Evolutionary conservation across 2,329 filamentous ascomycete species (phyloP).

Genomic region (Aspergillus sp.): DNA sequence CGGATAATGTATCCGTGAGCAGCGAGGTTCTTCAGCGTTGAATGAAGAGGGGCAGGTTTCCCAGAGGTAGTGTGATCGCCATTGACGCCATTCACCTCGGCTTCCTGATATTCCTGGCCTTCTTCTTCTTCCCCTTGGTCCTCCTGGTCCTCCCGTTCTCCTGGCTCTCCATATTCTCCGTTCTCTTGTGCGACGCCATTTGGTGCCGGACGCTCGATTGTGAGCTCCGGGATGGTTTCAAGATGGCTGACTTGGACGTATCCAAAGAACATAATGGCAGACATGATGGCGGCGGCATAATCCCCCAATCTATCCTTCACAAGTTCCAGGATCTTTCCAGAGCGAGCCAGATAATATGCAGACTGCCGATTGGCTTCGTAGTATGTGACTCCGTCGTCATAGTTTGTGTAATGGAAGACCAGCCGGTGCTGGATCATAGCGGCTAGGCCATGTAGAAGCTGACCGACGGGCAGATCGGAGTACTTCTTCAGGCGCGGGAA

Average conservation of each 20-base stretch:
- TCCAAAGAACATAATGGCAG: slow-evolving; percentile 66
- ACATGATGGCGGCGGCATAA: slow-evolving; percentile 64
- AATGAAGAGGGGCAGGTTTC: slow-evolving; percentile 21
- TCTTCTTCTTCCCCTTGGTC: slow-evolving; percentile 11
- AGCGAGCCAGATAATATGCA: slow-evolving; percentile 73
- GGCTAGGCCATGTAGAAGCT: slow-evolving; percentile 71
- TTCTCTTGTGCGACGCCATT: slow-evolving; percentile 17
- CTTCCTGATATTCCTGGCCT: slow-evolving; percentile 35
- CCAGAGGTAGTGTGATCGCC: slow-evolving; percentile 13
- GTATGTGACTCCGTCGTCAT: slow-evolving; percentile 54
- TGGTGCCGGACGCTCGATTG: slow-evolving; percentile 10
- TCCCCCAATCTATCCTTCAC: slow-evolving; percentile 64
- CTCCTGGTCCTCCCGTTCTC: slow-evolving; percentile 8
- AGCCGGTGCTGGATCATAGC: slow-evolving; percentile 85
- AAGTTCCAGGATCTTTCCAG: slow-evolving; percentile 69
- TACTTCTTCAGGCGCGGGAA: slow-evolving; percentile 60
- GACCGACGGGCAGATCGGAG: slow-evolving; percentile 62
- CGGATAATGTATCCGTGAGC: slow-evolving; percentile 34
- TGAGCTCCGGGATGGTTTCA: slow-evolving; percentile 29
- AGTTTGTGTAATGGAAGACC: slow-evolving; percentile 60
- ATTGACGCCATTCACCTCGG: slow-evolving; percentile 13
- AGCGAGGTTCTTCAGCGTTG: slow-evolving; percentile 31
- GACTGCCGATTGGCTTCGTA: slow-evolving; percentile 77
- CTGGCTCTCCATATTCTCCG: slow-evolving; percentile 14
- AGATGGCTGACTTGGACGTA: slow-evolving; percentile 53